Conservation (phyloP, 2,329 filamentous ascomycete genomes). For the Grosmannia serpens region DNA sequence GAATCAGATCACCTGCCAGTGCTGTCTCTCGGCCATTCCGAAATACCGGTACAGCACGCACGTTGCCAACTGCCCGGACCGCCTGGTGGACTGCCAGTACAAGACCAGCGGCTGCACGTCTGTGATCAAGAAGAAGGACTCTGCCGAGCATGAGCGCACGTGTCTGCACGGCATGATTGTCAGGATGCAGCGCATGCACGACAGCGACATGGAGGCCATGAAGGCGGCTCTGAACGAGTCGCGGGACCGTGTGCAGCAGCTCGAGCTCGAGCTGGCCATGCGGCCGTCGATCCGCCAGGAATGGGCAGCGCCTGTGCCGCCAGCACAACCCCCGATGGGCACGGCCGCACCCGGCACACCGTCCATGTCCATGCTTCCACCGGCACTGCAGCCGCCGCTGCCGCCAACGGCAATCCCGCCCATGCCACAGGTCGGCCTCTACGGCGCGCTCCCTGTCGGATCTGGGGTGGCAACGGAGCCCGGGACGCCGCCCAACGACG, state of each 20-base stretch:
- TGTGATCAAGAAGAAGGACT: slow-evolving; percentile 23
- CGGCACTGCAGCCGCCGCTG: not conserved
- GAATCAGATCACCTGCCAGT: slow-evolving; percentile 35
- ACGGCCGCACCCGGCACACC: not conserved
- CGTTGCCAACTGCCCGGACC: slow-evolving; percentile 32
- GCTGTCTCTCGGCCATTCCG: slow-evolving; percentile 34
- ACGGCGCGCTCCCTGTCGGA: not conserved
- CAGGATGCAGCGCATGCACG: slow-evolving; percentile 9
- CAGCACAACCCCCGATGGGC: not conserved
- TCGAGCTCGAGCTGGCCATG: slow-evolving; percentile 6
- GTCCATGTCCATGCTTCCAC: not conserved
- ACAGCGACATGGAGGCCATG: slow-evolving; percentile 9
- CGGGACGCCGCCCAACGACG: not conserved
- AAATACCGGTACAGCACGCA: slow-evolving; percentile 36
- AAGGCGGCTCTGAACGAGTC: slow-evolving; percentile 9
- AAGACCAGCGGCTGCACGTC: slow-evolving; percentile 36
- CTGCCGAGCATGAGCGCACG: slow-evolving; percentile 32
- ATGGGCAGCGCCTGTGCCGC: not conserved
- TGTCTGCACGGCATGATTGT: slow-evolving; percentile 37
- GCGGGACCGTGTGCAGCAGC: slow-evolving; percentile 10
- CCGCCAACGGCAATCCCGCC: not conserved
- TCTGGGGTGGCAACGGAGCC: not conserved
- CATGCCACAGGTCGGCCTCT: not conserved
- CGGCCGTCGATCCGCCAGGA: not conserved
- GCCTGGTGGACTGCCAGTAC: slow-evolving; percentile 32